Conservation (phyloP, 129 eudicot genomes). For the Silybum marianum region DNA sequence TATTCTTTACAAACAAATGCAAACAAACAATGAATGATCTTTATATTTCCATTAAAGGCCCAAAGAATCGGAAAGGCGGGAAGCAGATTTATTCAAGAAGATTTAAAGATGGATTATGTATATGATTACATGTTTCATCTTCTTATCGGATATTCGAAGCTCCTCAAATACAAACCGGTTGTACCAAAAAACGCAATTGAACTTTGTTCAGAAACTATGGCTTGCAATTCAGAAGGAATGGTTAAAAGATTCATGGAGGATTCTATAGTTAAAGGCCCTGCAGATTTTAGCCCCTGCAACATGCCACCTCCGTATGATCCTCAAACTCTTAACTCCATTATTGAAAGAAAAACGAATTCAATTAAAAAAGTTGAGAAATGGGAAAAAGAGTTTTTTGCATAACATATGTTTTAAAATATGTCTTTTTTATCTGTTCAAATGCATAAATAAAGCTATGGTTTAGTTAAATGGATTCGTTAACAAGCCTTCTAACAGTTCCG, state of each 20-base stretch:
- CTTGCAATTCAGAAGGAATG: conserved; percentile 54
- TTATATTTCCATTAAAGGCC: conserved; percentile 42
- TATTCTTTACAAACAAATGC: not conserved
- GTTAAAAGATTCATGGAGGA: conserved; percentile 64
- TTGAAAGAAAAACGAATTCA: conserved; percentile 36
- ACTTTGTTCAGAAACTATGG: conserved; percentile 73
- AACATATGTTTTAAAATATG: conserved; percentile 1
- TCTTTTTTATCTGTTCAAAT: not conserved
- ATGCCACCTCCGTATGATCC: conserved; percentile 65
- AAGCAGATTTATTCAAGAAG: conserved; percentile 66
- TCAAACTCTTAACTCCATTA: conserved; percentile 37
- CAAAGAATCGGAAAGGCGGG: conserved; percentile 65
- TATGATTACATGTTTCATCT: conserved; percentile 93
- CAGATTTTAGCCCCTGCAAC: conserved; percentile 47
- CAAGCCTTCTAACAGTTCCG: no score
- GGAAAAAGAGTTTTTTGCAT: conserved; percentile 55
- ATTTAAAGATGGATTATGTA: conserved; percentile 63
- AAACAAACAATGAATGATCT: not conserved
- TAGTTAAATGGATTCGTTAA: not conserved
- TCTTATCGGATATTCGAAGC: conserved; percentile 67
- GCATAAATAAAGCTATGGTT: not conserved
- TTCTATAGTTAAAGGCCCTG: conserved; percentile 62
- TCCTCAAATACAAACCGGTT: conserved; percentile 69
- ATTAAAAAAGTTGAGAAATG: conserved; percentile 50
- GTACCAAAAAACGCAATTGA: conserved; percentile 57